Evolutionary conservation across 2,329 filamentous ascomycete genomes (phyloP), one percentile per base, ranked within the genome.

Genomic region (Myriangium duriaei): DNA sequence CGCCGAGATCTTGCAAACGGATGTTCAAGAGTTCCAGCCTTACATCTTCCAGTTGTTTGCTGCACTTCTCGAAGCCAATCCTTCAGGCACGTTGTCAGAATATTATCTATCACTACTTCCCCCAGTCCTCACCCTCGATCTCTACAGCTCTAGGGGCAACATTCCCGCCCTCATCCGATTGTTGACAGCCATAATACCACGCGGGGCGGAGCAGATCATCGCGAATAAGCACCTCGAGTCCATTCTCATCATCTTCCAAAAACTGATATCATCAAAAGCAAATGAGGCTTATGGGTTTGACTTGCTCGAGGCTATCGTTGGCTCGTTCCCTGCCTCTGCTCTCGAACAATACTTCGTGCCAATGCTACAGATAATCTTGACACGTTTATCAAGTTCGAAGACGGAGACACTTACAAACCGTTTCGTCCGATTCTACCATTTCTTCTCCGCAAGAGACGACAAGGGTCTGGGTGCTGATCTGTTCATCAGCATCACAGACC

Each of bases 21-120:
- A 91, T 51, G 79, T 96, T 16, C 79, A 86, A 47, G 91, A 98
- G 62, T 98, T 98, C 55, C 80, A 85, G 54, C 91, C 88, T 4
- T 98, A 96, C 51, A 78, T 96, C 38, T 94, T 98, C 69, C 91
- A 98, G 57, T 74, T 98, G 24, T 82, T 96, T 46, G 84, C 88
- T 2, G 83, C 88, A 37, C 72, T 98, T 11, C 71, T 98, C 3
- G 88, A 96, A 60, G 76, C 81, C 5, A 88, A 91, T 50, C 81
- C 84, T 0, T 71, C 79, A 0, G 79, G 75, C n/a, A 71, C 79
- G 6, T 68, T 96, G 18, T 83, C 86, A 2, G 72, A 76, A 16
- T 81, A 85, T 54, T 95, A 92, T 66, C 79, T 82, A 57, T 71
- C 73, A 5, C 67, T 98, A 32, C 72, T 96, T 30, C 69, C 69